Evolutionary conservation across 306 rosid genomes (phyloP), one percentile per base, ranked within the genome.

Genomic region (Astragalus glycyphyllos): DNA sequence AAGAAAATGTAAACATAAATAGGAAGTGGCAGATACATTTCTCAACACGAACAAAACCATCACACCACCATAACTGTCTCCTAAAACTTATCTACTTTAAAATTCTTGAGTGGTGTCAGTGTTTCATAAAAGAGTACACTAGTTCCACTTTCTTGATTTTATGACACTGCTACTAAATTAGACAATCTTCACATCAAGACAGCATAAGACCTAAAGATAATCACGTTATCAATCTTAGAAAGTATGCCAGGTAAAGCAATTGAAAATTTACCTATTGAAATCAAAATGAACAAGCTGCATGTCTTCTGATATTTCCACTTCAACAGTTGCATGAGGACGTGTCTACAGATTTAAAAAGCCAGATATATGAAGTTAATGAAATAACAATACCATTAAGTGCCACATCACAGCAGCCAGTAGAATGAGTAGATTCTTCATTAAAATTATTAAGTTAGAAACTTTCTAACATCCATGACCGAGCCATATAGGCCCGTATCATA

Each of bases 211-310:
- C 35, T 9, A 17, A 48, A 26, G 50, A 75, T 65, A 58, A 55
- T 68, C 8, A 59, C 16, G 15, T 31, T 56, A 45, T 41, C 46
- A 44, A 23, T 26, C 63, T 62, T 49, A 11, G 20, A 31, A 50
- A 61, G 38, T 61, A 46, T 14, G 53, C 37, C 40, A 40, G 17
- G 65, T 51, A 67, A 64, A 11, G 67, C 15, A 37, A 20, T 12
- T 29, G 51, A 40, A 74, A 50, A 11, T 38, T 56, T 81, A 94
- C 98, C 98, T 94, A 68, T 86, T 94, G 89, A 94, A 94, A 82
- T 94, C 98, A 81, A 94, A 94, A 83, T 94, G 98, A 74, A 94
- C 97, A 79, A 94, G 87, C 81, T 93, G 97, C 98, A 87, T 94
- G 78, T 94, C 98, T 86, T 94, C 98, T 68, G 98, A 94, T 79